A percentile compares a stretch with the other conserved stretches of the same genome.
These are phyloP conservation scores for Penicillium paradoxum DNA, from an alignment of 495 filamentous ascomycete genomes.

Conservation along the genomic window DNA sequence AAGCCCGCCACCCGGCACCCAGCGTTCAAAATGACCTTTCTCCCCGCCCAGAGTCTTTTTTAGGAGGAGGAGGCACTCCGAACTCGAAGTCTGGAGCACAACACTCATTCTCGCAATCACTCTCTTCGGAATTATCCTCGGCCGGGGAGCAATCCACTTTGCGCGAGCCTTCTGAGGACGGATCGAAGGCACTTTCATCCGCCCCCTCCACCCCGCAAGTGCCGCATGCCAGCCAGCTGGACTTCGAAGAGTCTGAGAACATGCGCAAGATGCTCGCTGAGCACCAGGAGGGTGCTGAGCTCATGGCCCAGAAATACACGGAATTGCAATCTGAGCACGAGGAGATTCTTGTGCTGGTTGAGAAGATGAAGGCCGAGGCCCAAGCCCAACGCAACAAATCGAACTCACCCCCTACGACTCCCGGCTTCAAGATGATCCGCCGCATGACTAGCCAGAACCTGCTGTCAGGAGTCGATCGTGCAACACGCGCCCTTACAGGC, in stretches of 20 bases:
- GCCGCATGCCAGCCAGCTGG: slow-evolving; percentile 21
- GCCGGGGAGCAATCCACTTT: slow-evolving; percentile 76
- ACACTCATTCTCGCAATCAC: slow-evolving; percentile 85
- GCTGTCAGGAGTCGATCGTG: slow-evolving; percentile 76
- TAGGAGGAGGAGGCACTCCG: slow-evolving; percentile 72
- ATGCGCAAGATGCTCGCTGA: slow-evolving; percentile 66
- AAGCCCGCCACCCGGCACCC: slow-evolving; percentile 62
- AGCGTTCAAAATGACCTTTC: slow-evolving; percentile 42
- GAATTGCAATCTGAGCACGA: slow-evolving; percentile 77
- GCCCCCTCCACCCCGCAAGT: slow-evolving; percentile 14
- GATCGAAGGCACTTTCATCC: slow-evolving; percentile 24
- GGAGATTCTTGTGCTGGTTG: slow-evolving; percentile 75
- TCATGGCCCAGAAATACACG: slow-evolving; percentile 71
- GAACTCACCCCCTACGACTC: slow-evolving; percentile 55
- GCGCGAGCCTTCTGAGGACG: slow-evolving; percentile 54
- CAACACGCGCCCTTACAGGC: slow-evolving; percentile 85
- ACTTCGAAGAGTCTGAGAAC: slow-evolving; percentile 60
- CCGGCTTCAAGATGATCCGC: slow-evolving; percentile 64
- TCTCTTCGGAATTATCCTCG: slow-evolving; percentile 94
- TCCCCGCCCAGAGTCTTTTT: slow-evolving; percentile 82
- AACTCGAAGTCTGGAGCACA: slow-evolving; percentile 69
- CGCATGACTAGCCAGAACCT: slow-evolving; percentile 92
- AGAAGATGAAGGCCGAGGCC: slow-evolving; percentile 81
- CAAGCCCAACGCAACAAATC: slow-evolving; percentile 70
- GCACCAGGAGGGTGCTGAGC: slow-evolving; percentile 67